Percentiles rank a stretch among this genome's conserved stretches.
Evolutionary conservation across 1,284 basidiomycete species (phyloP).

Genomic region (Austroboletus niveus): DNA sequence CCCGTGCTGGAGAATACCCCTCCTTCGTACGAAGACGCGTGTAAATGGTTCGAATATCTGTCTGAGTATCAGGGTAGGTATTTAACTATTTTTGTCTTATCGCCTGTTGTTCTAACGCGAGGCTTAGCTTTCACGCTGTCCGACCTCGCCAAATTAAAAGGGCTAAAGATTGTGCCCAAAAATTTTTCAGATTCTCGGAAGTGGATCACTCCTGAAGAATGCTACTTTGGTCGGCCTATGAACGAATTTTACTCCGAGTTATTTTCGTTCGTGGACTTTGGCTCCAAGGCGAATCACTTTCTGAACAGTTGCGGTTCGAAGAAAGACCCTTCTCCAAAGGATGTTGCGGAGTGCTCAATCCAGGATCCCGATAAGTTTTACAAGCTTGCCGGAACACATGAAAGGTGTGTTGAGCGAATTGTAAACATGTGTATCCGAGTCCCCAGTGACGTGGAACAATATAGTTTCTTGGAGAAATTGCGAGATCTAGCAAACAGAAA

Average conservation of each 20-base stretch:
- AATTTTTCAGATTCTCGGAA: neutral
- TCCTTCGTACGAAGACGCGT: slow-evolving; percentile 55
- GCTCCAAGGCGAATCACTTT: slow-evolving; percentile 75
- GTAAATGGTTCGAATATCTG: slow-evolving; percentile 55
- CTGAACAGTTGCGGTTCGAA: slow-evolving; percentile 85
- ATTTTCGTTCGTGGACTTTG: slow-evolving; percentile 89
- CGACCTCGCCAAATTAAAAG: neutral
- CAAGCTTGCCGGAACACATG: neutral
- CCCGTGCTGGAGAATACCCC: slow-evolving; percentile 57
- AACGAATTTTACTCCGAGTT: slow-evolving; percentile 38
- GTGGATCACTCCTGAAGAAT: neutral
- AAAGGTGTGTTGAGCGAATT: slow-evolving; percentile 6
- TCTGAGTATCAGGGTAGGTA: neutral
- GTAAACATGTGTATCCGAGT: neutral
- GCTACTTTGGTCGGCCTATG: slow-evolving; percentile 4
- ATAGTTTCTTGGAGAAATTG: slow-evolving; percentile 6
- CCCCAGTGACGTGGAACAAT: neutral
- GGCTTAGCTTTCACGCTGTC: slow-evolving; percentile 1
- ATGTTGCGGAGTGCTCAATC: slow-evolving; percentile 47
- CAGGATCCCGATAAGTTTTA: slow-evolving; percentile 8
- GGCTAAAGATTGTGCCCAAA: slow-evolving; percentile 9
- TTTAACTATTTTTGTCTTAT: neutral
- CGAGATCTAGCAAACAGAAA: slow-evolving; percentile 1
- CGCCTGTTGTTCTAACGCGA: neutral
- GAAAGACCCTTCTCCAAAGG: slow-evolving; percentile 45